Evolutionary conservation across 768 basidiomycete genomes (phyloP), one percentile per base, ranked within the genome.

Genomic region (Panellus pusillus): DNA sequence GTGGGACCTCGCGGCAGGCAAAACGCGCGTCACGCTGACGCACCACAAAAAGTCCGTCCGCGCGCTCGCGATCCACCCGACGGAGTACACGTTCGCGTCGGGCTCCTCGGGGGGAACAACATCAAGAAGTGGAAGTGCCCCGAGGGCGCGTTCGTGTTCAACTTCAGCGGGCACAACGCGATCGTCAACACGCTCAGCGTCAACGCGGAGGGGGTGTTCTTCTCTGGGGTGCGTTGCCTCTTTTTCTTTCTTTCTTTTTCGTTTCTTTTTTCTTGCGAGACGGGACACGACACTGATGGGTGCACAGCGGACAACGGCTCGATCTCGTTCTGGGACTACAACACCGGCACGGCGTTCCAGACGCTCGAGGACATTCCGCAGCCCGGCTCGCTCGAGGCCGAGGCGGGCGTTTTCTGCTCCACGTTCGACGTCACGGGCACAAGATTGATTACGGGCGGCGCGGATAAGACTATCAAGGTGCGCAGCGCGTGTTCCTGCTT

Each of bases 71-170:
- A 86, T 99, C 50, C 95, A 98, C 67, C 96, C 96, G 1, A 93
- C 91, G 4, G 97, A 98, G 64, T 98, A 94, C 75, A 90, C 89
- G 29, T 99, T 99, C 65, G 97, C 94, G 2, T 89, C 88, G 3
- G 97, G 91, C 44, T 94, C 92, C 20, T 91, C 96, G 0, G 97
- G 97, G 97, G 95, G 0, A 98, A 98, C 76, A 98, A 98, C 70
- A 98, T 99, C 75, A 99, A 99, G 68, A 98, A 98, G 70, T 99
- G 96, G 96, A 97, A 96, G 64, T 98, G 93, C 63, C 97, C 97
- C 6, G 93, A 98, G 59, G 97, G 97, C 42, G 70, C 83, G 2
- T 98, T 99, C 60, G 96, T 98, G 3, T 92, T 90, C 79, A 99
- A 98, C 72, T 97, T 98, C 69, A 77, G 83, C 40, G 97, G 97